Evolutionary conservation across 257 asterid genomes (phyloP).

Genomic region (Solanum medicagineum): DNA sequence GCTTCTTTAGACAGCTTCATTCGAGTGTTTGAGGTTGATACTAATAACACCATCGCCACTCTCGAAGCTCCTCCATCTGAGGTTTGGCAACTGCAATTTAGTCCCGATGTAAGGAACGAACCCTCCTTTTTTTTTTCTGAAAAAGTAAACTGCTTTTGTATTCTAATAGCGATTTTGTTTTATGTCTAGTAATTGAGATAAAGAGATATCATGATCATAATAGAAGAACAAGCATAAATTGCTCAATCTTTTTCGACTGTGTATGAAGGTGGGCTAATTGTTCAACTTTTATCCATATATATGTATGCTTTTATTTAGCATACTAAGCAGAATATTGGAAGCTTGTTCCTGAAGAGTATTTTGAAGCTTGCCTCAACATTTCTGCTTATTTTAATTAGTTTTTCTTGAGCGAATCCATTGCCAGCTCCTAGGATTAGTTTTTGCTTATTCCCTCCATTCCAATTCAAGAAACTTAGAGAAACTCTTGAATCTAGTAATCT

Average conservation of each 20-base stretch:
- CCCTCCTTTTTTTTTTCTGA: not conserved
- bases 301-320: not conserved
- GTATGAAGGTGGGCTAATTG: not conserved
- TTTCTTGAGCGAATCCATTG: not conserved
- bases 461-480: not conserved
- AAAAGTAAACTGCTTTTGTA: not conserved
- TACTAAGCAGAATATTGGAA: not conserved
- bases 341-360: not conserved
- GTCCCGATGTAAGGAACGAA: slow-evolving; percentile 44
- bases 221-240: not conserved
- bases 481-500: not conserved
- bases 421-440: not conserved
- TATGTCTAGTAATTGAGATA: not conserved
- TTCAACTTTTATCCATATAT: not conserved
- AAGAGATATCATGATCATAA: not conserved
- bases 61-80: slow-evolving; percentile 99
- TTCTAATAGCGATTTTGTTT: not conserved
- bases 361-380: not conserved
- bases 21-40: slow-evolving; percentile 70
- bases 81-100: slow-evolving; percentile 91
- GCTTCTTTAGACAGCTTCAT: slow-evolving; percentile 83
- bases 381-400: too few species aligned
- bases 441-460: not conserved
- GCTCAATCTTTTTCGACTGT: not conserved
- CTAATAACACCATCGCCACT: slow-evolving; percentile 70